Evolutionary conservation across 192 early-diverging fungal genomes (phyloP).

Genomic region (Allomyces javanicus): DNA sequence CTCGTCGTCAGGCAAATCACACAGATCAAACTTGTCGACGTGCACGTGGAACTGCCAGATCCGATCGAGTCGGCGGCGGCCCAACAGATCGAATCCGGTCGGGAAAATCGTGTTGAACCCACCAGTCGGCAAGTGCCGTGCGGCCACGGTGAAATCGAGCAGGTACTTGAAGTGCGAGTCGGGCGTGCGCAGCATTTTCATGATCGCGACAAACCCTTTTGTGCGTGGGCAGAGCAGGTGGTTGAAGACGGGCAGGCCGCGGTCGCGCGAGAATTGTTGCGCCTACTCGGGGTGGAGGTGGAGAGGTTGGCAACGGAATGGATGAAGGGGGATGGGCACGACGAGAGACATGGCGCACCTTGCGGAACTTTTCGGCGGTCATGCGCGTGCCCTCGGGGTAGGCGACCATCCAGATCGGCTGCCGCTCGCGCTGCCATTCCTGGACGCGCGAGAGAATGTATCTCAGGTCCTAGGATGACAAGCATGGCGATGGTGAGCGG

Average conservation of each 20-base stretch:
- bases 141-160: background rate
- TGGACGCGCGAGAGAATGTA: background rate
- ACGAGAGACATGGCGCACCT: background rate
- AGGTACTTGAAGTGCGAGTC: background rate
- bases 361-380: background rate
- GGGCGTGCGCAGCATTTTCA: background rate
- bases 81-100: background rate
- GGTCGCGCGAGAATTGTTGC: background rate
- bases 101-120: background rate
- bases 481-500: too few relatives aligned
- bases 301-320: background rate
- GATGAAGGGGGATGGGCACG: background rate
- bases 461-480: background rate
- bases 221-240: background rate
- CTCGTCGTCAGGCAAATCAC: background rate
- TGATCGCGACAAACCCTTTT: background rate
- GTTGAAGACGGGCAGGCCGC: background rate
- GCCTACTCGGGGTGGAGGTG: background rate
- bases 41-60: background rate
- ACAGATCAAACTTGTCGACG: background rate
- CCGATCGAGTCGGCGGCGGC: background rate
- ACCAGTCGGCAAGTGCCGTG: background rate
- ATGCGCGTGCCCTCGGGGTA: background rate
- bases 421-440: background rate
- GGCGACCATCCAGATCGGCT: background rate